phyloP scores from a whole-genome alignment of 2,329 filamentous ascomycete genomes.

The Claviceps fusiformis region DNA sequence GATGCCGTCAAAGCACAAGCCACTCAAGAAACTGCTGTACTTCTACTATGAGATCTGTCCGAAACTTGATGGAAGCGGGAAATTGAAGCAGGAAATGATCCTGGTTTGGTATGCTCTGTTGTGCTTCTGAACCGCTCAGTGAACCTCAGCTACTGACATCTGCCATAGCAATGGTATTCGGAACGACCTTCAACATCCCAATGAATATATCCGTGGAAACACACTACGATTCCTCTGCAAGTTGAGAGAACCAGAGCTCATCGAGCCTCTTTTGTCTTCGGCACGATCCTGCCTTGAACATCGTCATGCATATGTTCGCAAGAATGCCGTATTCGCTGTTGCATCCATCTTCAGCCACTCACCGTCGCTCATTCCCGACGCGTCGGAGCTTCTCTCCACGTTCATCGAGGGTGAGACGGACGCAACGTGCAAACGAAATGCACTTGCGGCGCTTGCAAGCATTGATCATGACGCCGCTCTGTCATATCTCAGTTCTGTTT shows the following conservation, averaged over 20 bases:
- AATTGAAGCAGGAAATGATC: constrained; percentile 99
- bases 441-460: constrained; percentile 77
- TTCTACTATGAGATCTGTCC: constrained; percentile 99
- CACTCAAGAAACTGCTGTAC: constrained; percentile 94
- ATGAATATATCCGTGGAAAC: constrained; percentile 96
- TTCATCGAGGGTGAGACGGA: constrained; percentile 90
- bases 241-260: constrained; percentile 85
- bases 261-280: constrained; percentile 88
- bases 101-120: constrained; percentile 62
- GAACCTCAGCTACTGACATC: not conserved
- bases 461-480: constrained; percentile 92
- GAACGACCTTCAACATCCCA: constrained; percentile 92
- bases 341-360: constrained; percentile 87
- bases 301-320: constrained; percentile 92
- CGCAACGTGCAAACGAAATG: constrained; percentile 93
- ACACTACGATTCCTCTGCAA: constrained; percentile 97
- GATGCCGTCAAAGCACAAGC: constrained; percentile 96
- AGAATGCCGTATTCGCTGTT: constrained; percentile 93
- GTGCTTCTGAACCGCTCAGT: not conserved
- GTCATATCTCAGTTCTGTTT: constrained; percentile 73
- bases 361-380: constrained; percentile 85
- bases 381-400: constrained; percentile 75
- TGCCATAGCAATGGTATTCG: constrained; percentile 81
- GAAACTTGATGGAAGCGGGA: constrained; percentile 81
- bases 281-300: constrained; percentile 88